phyloP scores from a whole-genome alignment of 2,329 filamentous ascomycete genomes.

The Pseudocercospora fuligena region DNA sequence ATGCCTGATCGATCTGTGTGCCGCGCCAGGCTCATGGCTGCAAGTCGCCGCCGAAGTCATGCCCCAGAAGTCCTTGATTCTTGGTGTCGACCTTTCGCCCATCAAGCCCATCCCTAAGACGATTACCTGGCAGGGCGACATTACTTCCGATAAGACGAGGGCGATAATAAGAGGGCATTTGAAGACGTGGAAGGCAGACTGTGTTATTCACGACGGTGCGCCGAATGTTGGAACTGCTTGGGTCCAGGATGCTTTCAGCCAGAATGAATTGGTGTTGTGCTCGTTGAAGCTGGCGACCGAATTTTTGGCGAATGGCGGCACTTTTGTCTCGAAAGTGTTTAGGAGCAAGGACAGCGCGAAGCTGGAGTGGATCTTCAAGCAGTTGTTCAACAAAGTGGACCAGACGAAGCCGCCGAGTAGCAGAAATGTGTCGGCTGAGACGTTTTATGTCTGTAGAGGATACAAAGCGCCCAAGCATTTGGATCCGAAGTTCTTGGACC shows the following conservation, averaged over 20 bases:
- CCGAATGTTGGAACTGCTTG: slow-evolving; percentile 98
- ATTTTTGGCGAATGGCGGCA: slow-evolving; percentile 85
- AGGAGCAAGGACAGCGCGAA: slow-evolving; percentile 96
- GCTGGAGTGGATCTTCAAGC: slow-evolving; percentile 95
- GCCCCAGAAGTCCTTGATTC: slow-evolving; percentile 85
- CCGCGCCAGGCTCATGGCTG: slow-evolving; percentile 95
- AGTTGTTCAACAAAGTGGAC: slow-evolving; percentile 92
- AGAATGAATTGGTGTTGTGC: slow-evolving; percentile 89
- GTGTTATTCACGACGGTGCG: slow-evolving; percentile 93
- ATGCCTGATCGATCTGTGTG: slow-evolving; percentile 95
- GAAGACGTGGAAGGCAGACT: slow-evolving; percentile 95
- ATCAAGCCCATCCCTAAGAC: slow-evolving; percentile 95
- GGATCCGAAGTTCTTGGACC: slow-evolving; percentile 90
- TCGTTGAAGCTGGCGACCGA: slow-evolving; percentile 93
- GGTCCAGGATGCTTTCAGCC: slow-evolving; percentile 97
- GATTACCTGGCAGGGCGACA: slow-evolving; percentile 96
- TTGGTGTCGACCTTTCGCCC: slow-evolving; percentile 91
- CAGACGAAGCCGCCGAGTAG: slow-evolving; percentile 97
- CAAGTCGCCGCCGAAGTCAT: slow-evolving; percentile 96
- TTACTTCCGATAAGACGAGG: slow-evolving; percentile 94
- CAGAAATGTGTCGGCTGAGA: slow-evolving; percentile 95
- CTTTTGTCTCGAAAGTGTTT: slow-evolving; percentile 97
- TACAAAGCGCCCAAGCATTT: slow-evolving; percentile 94
- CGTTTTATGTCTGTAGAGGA: slow-evolving; percentile 94
- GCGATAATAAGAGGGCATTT: slow-evolving; percentile 86